A percentile compares a stretch with the other conserved stretches of the same genome.
Evolutionary conservation across 2,329 filamentous ascomycete genomes (phyloP).

Genomic region (Apiospora saccharicola): DNA sequence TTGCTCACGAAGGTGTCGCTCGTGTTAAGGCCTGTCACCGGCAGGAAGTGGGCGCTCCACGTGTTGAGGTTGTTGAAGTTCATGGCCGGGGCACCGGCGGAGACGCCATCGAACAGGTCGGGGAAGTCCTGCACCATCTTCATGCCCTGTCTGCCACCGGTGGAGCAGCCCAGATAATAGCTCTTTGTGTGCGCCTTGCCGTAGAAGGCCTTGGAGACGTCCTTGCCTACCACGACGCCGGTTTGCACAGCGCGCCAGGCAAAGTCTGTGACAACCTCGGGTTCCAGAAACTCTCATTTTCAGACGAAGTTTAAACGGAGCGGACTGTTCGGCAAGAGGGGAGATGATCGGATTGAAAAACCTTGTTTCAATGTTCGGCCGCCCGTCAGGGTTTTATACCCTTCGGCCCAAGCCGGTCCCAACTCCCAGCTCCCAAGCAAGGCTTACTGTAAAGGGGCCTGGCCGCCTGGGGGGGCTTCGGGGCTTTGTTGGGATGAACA

Average conservation of each 20-base stretch:
- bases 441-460: too few species aligned
- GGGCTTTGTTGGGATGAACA: background rate
- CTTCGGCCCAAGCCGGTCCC: background rate
- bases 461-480: background rate
- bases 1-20: constrained; percentile 26
- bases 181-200: constrained; percentile 45
- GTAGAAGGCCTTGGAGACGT: constrained; percentile 57
- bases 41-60: constrained; percentile 52
- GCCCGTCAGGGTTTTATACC: background rate
- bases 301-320: background rate
- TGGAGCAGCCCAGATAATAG: constrained; percentile 66
- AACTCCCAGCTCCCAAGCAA: too few species aligned
- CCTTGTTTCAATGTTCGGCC: background rate
- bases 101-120: constrained; percentile 62
- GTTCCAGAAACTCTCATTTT: background rate
- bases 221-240: constrained; percentile 55
- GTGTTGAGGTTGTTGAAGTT: constrained; percentile 42
- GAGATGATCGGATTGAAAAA: background rate
- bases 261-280: constrained; percentile 27
- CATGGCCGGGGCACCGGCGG: constrained; percentile 54
- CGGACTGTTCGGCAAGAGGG: background rate
- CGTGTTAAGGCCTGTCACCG: constrained; percentile 43
- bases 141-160: constrained; percentile 64
- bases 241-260: constrained; percentile 47
- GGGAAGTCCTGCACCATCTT: constrained; percentile 60